Percentiles rank a stretch among this genome's conserved stretches.
Evolutionary conservation across 225 moss, liverwort and hornwort species (phyloP).

Genomic region (Thuidium tamariscinum): DNA sequence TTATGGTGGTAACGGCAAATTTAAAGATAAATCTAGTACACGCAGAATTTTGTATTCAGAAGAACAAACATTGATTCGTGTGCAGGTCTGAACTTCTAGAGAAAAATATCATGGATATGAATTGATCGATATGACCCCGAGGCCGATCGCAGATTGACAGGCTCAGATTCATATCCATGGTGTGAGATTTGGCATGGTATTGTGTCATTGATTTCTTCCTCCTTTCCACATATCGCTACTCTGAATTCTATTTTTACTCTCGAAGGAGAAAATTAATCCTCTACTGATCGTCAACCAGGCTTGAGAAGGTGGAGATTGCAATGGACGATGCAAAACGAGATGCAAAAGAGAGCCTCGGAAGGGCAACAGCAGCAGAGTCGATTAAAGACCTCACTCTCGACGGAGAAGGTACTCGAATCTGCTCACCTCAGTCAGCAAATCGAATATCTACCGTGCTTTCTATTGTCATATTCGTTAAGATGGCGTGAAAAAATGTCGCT

Average conservation of each 20-base stretch:
- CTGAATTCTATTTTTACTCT: background rate
- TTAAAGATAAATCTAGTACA: background rate
- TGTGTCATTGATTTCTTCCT: background rate
- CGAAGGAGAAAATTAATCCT: too few species aligned
- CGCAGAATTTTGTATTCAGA: background rate
- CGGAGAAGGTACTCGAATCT: conserved; percentile 6
- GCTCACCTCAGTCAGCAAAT: background rate
- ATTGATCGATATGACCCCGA: background rate
- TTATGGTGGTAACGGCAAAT: background rate
- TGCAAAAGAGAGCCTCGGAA: background rate
- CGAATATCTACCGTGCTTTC: background rate
- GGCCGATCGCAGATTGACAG: background rate
- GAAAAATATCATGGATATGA: background rate
- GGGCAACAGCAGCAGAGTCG: background rate
- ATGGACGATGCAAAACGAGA: conserved; percentile 4
- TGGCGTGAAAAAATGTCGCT: background rate
- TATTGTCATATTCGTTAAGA: background rate
- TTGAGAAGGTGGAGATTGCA: background rate
- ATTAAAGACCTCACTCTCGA: conserved; percentile 23
- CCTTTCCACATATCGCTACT: background rate
- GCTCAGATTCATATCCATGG: background rate
- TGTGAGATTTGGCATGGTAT: background rate
- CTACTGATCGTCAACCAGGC: background rate
- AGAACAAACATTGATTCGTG: background rate
- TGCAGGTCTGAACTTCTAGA: background rate